Evolutionary conservation across 2,329 filamentous ascomycete species (phyloP), one percentile per base, ranked within the genome.

Genomic region (Trichoderma breve): DNA sequence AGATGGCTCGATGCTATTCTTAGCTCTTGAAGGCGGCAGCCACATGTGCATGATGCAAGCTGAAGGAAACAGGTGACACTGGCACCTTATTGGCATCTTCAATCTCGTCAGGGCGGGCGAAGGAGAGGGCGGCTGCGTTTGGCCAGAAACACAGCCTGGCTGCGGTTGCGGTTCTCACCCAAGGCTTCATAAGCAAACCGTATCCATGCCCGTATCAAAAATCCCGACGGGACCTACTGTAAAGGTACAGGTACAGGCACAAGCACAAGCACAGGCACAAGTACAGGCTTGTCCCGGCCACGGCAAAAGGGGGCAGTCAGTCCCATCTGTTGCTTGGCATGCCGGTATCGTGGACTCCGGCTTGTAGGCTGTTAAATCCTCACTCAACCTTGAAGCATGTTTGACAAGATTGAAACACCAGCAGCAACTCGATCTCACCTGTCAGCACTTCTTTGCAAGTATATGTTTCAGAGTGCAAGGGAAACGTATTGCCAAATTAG

Each of bases 1-100:
- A 21, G 15, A 62, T 36, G 21, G 32, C 28, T 60, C 21, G 39
- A 36, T 70, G 67, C 67, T 70, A 70, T 62, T 70, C 55, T 70
- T 70, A 70, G 67, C 39, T 69, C 66, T 28, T 47, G 30, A 43
- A 34, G 14, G 57, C 9, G 57, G 36, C 67, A 47, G 67, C 67
- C 57, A 47, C 67, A 62, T 36, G 57, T 61, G 67, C 67, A 62
- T 70, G 57, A 70, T 70, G 67, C 57, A 70, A 53, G 67, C 57
- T 70, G 39, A 39, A 62, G 11, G 28, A 34, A 62, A 61, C 9
- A 51, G 30, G 36, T 21, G 39, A 47, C 34, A 34, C 30, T n/a
- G 32, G 24, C 53, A 30, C 6, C 64, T 34, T 26, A 67, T 67
- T 64, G 61, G 61, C 26, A 51, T 51, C 61, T n/a, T 32, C 24